Evolutionary conservation across 805 yeast species (phyloP).

Genomic region (Lipomyces orientalis): DNA sequence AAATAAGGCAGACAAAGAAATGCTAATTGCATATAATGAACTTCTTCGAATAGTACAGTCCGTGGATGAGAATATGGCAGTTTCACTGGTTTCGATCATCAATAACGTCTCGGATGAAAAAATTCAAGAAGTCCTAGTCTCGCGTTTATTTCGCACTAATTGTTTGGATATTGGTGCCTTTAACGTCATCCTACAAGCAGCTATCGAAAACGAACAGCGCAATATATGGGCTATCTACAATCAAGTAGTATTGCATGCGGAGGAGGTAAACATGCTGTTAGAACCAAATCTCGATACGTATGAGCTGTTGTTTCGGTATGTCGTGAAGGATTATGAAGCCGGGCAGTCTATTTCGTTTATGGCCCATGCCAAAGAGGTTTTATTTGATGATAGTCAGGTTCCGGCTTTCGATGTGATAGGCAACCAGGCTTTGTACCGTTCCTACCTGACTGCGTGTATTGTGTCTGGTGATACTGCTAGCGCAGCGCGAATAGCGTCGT

Average conservation of each 20-base stretch:
- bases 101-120: conserved; percentile 25
- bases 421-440: conserved; percentile 26
- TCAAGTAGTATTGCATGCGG: not conserved
- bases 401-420: conserved; percentile 26
- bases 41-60: conserved; percentile 15
- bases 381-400: conserved; percentile 15
- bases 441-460: conserved; percentile 33
- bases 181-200: conserved; percentile 34
- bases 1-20: conserved; percentile 31
- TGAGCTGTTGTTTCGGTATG: conserved; percentile 32
- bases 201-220: conserved; percentile 24
- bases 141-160: conserved; percentile 13
- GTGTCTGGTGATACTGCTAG: conserved; percentile 11
- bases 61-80: conserved; percentile 25
- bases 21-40: conserved; percentile 30
- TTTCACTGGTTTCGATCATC: conserved; percentile 31
- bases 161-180: conserved; percentile 29
- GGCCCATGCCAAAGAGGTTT: conserved; percentile 14
- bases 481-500: conserved; percentile 9
- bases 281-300: conserved; percentile 34
- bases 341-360: conserved; percentile 20
- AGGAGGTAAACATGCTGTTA: not conserved
- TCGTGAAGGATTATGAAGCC: conserved; percentile 25
- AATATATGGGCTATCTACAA: conserved; percentile 28
- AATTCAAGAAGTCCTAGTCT: conserved; percentile 25